Evolutionary conservation across 1,284 basidiomycete species (phyloP).

Genomic region (Rhodotorula mucilaginosa): DNA sequence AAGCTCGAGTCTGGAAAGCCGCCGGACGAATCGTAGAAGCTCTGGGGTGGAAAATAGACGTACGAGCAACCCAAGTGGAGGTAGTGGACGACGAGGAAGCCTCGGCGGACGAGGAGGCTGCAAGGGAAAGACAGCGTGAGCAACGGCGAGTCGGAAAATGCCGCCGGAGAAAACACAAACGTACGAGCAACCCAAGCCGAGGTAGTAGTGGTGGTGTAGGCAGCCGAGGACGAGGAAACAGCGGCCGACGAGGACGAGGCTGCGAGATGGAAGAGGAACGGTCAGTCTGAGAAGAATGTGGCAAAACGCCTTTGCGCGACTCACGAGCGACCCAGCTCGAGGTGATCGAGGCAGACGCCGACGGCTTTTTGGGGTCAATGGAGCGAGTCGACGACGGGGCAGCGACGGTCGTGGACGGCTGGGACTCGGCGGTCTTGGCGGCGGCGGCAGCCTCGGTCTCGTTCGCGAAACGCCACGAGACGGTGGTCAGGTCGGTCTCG

Average conservation of each 20-base stretch:
- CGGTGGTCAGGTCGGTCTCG: conserved; percentile 20
- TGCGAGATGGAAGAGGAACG: too few species aligned
- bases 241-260: too few species aligned
- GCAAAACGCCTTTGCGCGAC: background rate
- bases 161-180: too few species aligned
- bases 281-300: too few species aligned
- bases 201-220: too few species aligned
- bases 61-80: too few species aligned
- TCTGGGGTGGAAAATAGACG: too few species aligned
- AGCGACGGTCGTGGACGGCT: background rate
- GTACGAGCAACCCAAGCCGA: too few species aligned
- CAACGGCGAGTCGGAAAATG: background rate
- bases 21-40: too few species aligned
- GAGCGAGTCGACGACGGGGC: background rate
- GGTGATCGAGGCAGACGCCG: conserved; percentile 1
- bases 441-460: conserved; percentile 33
- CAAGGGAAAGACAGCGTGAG: background rate
- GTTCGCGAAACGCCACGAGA: conserved; percentile 40
- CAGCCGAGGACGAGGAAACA: too few species aligned
- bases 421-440: conserved; percentile 5
- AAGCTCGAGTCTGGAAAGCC: too few species aligned
- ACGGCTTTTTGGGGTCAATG: background rate
- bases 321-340: conserved; percentile 9
- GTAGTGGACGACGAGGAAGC: background rate
- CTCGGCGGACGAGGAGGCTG: background rate